Percentiles rank a stretch among this genome's conserved stretches.
phyloP scores from a whole-genome alignment of 768 basidiomycete species.

The Neoboletus subvelutipes region DNA sequence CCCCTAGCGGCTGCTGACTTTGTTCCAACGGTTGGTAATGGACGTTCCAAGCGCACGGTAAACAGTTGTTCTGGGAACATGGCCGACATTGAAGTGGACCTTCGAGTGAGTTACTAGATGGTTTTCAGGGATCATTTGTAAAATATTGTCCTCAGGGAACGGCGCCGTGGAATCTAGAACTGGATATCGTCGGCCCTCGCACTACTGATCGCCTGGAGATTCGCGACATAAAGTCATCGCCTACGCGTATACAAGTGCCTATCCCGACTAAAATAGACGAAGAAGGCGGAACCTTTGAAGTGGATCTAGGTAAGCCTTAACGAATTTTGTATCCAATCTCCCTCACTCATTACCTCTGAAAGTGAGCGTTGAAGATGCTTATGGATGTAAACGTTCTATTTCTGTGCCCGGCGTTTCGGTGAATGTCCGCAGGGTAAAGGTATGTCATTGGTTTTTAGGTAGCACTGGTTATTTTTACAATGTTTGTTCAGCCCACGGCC shows the following conservation, averaged over 20 bases:
- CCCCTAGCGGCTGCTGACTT: constrained; percentile 83
- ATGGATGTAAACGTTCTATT: constrained; percentile 78
- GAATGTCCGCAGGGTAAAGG: constrained; percentile 80
- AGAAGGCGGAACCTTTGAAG: constrained; percentile 75
- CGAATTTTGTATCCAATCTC: neutral
- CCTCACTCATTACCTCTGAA: constrained; percentile 12
- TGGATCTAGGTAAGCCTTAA: constrained; percentile 61
- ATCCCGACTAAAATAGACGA: constrained; percentile 65
- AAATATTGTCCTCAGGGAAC: constrained; percentile 57
- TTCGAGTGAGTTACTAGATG: constrained; percentile 52
- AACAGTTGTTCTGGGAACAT: constrained; percentile 78
- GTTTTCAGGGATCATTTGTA: neutral
- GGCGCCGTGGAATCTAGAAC: constrained; percentile 84
- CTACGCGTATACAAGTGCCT: constrained; percentile 58
- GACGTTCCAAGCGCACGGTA: constrained; percentile 52
- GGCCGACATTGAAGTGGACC: constrained; percentile 77
- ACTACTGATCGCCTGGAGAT: constrained; percentile 59
- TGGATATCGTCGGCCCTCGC: constrained; percentile 76
- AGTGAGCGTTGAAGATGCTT: constrained; percentile 86
- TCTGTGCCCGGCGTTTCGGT: constrained; percentile 78
- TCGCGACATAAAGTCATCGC: constrained; percentile 51
- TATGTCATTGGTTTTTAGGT: constrained; percentile 32
- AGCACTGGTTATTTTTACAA: neutral
- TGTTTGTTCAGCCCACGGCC: constrained; percentile 65
- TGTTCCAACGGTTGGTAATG: constrained; percentile 38